These are phyloP conservation scores for Alternaria angustiovoidea DNA, from an alignment of 2,329 filamentous ascomycete genomes.

Conservation along the genomic window DNA sequence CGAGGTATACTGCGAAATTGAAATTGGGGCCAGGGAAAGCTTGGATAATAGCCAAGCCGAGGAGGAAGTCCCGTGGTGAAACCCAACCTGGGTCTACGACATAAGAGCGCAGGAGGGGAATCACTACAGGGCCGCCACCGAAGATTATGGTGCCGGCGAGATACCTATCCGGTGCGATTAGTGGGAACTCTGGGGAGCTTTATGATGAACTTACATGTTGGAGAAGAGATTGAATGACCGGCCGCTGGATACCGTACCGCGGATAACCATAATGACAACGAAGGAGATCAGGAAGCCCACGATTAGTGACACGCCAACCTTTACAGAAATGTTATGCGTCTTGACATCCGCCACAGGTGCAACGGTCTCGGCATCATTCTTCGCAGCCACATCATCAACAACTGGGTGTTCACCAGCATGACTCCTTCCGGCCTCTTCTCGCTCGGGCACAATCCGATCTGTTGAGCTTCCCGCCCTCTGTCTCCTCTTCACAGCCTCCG, in stretches of 20 bases:
- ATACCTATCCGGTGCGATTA: slow-evolving; percentile 36
- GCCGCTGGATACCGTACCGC: slow-evolving; percentile 52
- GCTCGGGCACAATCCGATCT: slow-evolving; percentile 23
- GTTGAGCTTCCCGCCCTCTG: slow-evolving; percentile 26
- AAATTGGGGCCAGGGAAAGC: slow-evolving; percentile 72
- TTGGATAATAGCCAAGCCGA: slow-evolving; percentile 76
- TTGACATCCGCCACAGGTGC: slow-evolving; percentile 29
- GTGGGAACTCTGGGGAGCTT: neutral
- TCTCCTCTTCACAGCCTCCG: slow-evolving; percentile 34
- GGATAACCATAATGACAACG: slow-evolving; percentile 62
- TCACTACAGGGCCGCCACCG: slow-evolving; percentile 57
- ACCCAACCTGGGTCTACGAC: slow-evolving; percentile 76
- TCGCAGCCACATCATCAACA: slow-evolving; percentile 2
- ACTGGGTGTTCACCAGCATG: slow-evolving; percentile 9
- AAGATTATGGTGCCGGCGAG: slow-evolving; percentile 71
- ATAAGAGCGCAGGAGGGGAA: slow-evolving; percentile 54
- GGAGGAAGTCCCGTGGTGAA: slow-evolving; percentile 72
- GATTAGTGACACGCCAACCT: slow-evolving; percentile 50
- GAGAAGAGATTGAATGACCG: slow-evolving; percentile 69
- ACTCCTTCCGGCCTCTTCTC: slow-evolving; percentile 11
- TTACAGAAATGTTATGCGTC: slow-evolving; percentile 50
- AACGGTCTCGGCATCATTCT: neutral
- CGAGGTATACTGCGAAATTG: slow-evolving; percentile 60
- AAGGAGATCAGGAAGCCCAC: slow-evolving; percentile 65
- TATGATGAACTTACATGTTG: slow-evolving; percentile 64